phyloP scores from a whole-genome alignment of 2,329 filamentous ascomycete genomes.

The Penicillium digitatum region DNA sequence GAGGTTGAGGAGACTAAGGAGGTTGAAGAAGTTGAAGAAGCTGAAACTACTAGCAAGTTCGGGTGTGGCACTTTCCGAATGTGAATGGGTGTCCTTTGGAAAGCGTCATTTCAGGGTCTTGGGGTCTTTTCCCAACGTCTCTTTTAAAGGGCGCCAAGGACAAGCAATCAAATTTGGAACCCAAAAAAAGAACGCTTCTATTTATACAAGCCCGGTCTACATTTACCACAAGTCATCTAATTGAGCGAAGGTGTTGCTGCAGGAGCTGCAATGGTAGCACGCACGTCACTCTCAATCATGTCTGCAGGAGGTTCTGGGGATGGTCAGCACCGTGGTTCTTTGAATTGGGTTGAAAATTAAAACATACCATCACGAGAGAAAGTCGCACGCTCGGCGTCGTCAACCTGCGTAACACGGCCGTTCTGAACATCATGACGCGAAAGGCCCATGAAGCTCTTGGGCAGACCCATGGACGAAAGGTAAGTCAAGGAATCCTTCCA shows the following conservation, averaged over 20 bases:
- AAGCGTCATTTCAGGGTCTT: neutral
- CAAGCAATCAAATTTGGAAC: neutral
- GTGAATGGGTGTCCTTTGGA: neutral
- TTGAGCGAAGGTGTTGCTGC: slow-evolving; percentile 48
- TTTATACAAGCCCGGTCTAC: slow-evolving; percentile 29
- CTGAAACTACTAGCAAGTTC: neutral
- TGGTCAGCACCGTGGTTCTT: slow-evolving; percentile 5
- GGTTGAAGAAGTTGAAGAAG: neutral
- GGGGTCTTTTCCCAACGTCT: neutral
- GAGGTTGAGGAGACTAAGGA: neutral
- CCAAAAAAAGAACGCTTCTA: slow-evolving; percentile 19
- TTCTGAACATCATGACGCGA: slow-evolving; percentile 57
- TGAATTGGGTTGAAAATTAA: neutral
- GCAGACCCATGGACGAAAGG: slow-evolving; percentile 60
- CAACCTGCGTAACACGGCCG: slow-evolving; percentile 48
- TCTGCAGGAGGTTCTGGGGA: slow-evolving; percentile 45
- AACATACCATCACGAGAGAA: slow-evolving; percentile 43
- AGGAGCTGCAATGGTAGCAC: slow-evolving; percentile 40
- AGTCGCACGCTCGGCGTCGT: slow-evolving; percentile 39
- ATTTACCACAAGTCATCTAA: slow-evolving; percentile 34
- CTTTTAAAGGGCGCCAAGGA: neutral
- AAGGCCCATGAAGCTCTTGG: slow-evolving; percentile 53
- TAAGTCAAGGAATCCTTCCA: slow-evolving; percentile 68
- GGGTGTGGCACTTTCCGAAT: neutral
- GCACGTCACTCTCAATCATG: slow-evolving; percentile 46